These are phyloP conservation scores for Curvularia sp. DNA, from an alignment of 2,329 filamentous ascomycete genomes.

Conservation along the genomic window DNA sequence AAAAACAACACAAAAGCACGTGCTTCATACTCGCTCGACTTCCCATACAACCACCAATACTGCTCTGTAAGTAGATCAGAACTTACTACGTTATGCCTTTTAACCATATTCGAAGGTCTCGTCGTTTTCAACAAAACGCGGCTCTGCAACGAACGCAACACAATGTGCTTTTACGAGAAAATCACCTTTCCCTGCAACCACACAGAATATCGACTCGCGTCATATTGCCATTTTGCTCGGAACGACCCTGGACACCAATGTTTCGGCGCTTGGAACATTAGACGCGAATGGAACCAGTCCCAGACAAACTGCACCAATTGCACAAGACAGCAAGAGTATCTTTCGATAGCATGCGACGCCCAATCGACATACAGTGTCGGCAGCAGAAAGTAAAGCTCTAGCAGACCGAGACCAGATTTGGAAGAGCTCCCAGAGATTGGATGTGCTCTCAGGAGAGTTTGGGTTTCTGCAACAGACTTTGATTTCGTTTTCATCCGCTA, in stretches of 20 bases:
- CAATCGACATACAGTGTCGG: slow-evolving; percentile 2
- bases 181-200: slow-evolving; percentile 72
- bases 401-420: not conserved
- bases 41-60: not conserved
- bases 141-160: not conserved
- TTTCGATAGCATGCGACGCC: not conserved
- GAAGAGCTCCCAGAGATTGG: not conserved
- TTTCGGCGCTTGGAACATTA: slow-evolving; percentile 69
- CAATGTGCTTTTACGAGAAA: slow-evolving; percentile 75
- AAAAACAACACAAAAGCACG: not conserved
- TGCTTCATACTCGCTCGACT: not conserved
- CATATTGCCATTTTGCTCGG: slow-evolving; percentile 76
- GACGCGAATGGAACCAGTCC: slow-evolving; percentile 63
- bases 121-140: not conserved
- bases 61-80: slow-evolving; percentile 2
- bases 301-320: slow-evolving; percentile 25
- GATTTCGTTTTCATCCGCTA: not conserved
- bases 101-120: slow-evolving; percentile 6
- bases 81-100: not conserved
- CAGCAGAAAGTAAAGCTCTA: not conserved
- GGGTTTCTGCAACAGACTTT: not conserved
- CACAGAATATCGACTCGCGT: slow-evolving; percentile 64
- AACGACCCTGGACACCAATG: slow-evolving; percentile 75
- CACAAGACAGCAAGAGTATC: not conserved
- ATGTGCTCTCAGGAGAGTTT: not conserved